Conservation (phyloP, 371 early-diverging fungal species). For the Mortierella sp. region DNA sequence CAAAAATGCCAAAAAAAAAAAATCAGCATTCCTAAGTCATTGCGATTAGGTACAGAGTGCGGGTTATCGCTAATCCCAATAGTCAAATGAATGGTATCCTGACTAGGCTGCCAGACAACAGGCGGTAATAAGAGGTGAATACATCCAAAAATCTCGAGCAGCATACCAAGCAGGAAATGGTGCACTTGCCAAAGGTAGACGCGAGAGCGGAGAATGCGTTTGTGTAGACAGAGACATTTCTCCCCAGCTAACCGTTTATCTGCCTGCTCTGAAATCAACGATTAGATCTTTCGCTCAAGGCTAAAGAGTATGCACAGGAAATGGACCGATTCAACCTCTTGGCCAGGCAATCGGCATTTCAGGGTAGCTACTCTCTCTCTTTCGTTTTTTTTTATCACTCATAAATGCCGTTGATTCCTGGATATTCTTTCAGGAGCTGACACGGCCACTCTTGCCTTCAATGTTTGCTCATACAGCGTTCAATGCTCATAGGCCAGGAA, state of each 20-base stretch:
- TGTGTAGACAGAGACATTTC: neutral
- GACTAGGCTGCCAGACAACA: conserved; percentile 28
- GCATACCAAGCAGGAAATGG: conserved; percentile 32
- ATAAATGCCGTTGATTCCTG: too few relatives aligned
- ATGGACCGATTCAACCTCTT: conserved; percentile 66
- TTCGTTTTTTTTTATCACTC: neutral
- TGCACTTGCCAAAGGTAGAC: conserved; percentile 35
- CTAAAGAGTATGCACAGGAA: conserved; percentile 59
- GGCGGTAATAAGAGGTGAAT: conserved; percentile 20
- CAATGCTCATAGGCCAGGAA: conserved; percentile 57
- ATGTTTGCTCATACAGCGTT: conserved; percentile 43
- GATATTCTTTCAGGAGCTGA: too few relatives aligned
- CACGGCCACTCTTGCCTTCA: neutral
- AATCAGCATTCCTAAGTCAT: too few relatives aligned
- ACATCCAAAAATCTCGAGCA: conserved; percentile 18
- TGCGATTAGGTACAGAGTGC: too few relatives aligned
- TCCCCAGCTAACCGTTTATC: neutral
- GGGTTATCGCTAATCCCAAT: too few relatives aligned
- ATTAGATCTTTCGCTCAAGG: conserved; percentile 64
- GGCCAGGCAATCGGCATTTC: conserved; percentile 63
- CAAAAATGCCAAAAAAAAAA: too few relatives aligned
- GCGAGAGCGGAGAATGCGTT: neutral
- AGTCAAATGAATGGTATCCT: too few relatives aligned
- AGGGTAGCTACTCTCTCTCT: conserved; percentile 46
- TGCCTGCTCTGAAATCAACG: conserved; percentile 24